Conservation (phyloP, 164 flowering plant genomes). For the Saururus chinensis region DNA sequence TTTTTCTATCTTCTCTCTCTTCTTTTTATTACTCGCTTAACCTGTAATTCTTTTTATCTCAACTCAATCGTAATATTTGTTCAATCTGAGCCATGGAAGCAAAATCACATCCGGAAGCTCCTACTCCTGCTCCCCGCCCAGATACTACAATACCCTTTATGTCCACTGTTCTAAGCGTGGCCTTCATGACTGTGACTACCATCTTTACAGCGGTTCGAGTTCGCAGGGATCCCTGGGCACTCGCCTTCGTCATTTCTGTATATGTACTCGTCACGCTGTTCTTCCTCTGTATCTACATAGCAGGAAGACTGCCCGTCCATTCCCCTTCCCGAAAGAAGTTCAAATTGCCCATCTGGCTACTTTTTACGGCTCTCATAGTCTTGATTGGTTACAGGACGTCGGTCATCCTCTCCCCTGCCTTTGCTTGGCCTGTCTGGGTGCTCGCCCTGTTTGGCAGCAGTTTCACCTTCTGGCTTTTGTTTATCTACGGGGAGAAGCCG, state of each 20-base stretch:
- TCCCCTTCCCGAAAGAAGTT: background rate
- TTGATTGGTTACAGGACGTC: slow-evolving; percentile 2
- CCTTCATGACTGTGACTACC: slow-evolving; percentile 1
- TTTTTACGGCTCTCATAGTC: background rate
- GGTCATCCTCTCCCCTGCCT: background rate
- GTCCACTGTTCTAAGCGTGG: background rate
- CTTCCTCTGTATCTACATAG: background rate
- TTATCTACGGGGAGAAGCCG: background rate
- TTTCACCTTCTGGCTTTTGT: slow-evolving; percentile 3
- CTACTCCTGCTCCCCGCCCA: background rate
- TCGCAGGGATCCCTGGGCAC: background rate
- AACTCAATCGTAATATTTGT: too few species aligned
- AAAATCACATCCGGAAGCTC: background rate
- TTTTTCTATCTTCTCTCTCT: background rate
- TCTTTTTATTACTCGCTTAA: background rate
- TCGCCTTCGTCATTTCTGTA: slow-evolving; percentile 1
- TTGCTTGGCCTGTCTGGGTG: slow-evolving; percentile 7
- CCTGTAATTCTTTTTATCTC: too few species aligned
- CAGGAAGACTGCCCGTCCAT: background rate
- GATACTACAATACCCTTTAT: too few species aligned
- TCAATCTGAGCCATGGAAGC: background rate
- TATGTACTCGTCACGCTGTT: slow-evolving; percentile 2
- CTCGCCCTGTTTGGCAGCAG: background rate
- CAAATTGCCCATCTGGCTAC: slow-evolving; percentile 5
- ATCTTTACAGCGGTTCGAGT: background rate